A percentile compares a stretch with the other conserved stretches of the same genome.
phyloP scores from a whole-genome alignment of 2,329 filamentous ascomycete genomes.

The Lecanicillium sp. region DNA sequence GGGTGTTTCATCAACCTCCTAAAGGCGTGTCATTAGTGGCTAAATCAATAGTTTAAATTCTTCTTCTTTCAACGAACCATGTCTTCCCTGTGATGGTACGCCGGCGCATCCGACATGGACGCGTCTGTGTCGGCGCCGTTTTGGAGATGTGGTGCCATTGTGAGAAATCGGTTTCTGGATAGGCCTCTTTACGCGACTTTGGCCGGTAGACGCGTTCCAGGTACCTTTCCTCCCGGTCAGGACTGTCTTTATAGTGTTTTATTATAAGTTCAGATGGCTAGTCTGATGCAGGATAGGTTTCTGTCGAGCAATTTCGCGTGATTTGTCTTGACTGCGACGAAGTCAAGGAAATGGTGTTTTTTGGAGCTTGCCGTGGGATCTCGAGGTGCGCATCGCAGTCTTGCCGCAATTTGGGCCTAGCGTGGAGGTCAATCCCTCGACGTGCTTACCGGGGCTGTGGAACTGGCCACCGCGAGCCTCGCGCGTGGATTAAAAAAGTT shows the following conservation, averaged over 20 bases:
- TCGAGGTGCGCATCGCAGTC: slow-evolving; percentile 23
- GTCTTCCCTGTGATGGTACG: slow-evolving; percentile 34
- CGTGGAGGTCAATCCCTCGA: slow-evolving; percentile 10
- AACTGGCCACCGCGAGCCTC: too few species aligned
- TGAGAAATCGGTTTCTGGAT: slow-evolving; percentile 19
- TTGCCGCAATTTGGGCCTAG: slow-evolving; percentile 23
- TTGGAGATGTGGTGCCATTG: slow-evolving; percentile 48
- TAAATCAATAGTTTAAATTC: too few species aligned
- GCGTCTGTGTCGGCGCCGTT: slow-evolving; percentile 50
- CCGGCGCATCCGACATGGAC: slow-evolving; percentile 54
- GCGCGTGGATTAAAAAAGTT: too few species aligned
- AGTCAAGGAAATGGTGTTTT: slow-evolving; percentile 21
- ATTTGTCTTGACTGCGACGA: slow-evolving; percentile 10
- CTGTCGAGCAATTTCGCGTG: not conserved
- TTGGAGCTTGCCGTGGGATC: slow-evolving; percentile 23
- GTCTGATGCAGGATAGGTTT: too few species aligned
- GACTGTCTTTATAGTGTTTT: too few species aligned
- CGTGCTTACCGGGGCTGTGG: too few species aligned
- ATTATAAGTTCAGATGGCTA: too few species aligned
- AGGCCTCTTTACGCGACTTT: slow-evolving; percentile 46
- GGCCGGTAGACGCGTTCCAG: slow-evolving; percentile 37
- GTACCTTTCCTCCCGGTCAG: too few species aligned
- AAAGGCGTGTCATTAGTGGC: slow-evolving; percentile 1
- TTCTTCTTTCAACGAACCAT: slow-evolving; percentile 44
- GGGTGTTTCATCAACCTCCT: slow-evolving; percentile 58